Percentiles rank a stretch among this genome's conserved stretches.
Conservation (phyloP, 805 yeast genomes). For the Limtongia smithiae region DNA sequence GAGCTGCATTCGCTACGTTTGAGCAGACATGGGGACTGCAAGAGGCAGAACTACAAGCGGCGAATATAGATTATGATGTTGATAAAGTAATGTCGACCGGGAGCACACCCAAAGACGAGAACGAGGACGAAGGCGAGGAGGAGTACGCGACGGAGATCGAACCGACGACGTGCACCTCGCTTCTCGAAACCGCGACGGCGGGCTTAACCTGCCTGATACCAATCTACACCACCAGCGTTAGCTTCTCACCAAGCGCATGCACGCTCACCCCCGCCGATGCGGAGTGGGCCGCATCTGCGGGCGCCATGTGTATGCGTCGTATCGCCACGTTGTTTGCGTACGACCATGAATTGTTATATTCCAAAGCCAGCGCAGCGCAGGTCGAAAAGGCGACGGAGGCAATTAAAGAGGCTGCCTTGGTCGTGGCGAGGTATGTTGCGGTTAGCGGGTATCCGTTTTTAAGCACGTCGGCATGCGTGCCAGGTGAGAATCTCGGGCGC, state of each 20-base stretch:
- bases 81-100: background rate
- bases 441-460: slow-evolving; percentile 22
- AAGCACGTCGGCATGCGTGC: slow-evolving; percentile 1
- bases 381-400: background rate
- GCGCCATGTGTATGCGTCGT: slow-evolving; percentile 18
- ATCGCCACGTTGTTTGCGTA: slow-evolving; percentile 16
- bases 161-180: slow-evolving; percentile 24
- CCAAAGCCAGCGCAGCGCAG: slow-evolving; percentile 6
- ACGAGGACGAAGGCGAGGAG: slow-evolving; percentile 7
- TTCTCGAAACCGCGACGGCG: slow-evolving; percentile 26
- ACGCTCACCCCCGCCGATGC: slow-evolving; percentile 1
- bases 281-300: slow-evolving; percentile 5
- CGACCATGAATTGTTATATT: too few species aligned
- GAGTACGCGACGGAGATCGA: slow-evolving; percentile 27
- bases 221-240: slow-evolving; percentile 16
- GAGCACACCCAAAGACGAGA: background rate
- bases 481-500: slow-evolving; percentile 16
- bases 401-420: slow-evolving; percentile 14
- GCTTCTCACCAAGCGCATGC: background rate
- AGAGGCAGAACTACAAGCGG: slow-evolving; percentile 10
- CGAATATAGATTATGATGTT: slow-evolving; percentile 3
- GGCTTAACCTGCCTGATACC: slow-evolving; percentile 24
- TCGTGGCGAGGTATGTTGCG: slow-evolving; percentile 19
- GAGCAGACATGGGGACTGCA: slow-evolving; percentile 22
- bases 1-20: slow-evolving; percentile 17